Evolutionary conservation across 495 filamentous ascomycete genomes (phyloP).

Genomic region (Aspergillus campestris): DNA sequence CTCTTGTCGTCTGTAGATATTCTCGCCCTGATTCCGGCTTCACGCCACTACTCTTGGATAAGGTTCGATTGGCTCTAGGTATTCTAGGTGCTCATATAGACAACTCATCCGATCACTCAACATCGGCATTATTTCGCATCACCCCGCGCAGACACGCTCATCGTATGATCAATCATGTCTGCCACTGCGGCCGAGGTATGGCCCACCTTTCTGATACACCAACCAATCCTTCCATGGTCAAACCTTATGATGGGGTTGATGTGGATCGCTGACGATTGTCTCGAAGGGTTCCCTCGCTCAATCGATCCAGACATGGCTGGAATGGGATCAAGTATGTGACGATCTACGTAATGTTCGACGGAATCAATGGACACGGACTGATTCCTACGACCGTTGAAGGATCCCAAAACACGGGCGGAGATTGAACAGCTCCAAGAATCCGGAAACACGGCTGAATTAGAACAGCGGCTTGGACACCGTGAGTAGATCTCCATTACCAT

Average conservation of each 20-base stretch:
- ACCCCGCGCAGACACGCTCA: too few relatives aligned
- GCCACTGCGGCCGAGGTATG: slow-evolving; percentile 9
- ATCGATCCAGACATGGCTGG: slow-evolving; percentile 49
- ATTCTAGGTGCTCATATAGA: too few relatives aligned
- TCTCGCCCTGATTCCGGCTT: too few relatives aligned
- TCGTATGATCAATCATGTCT: slow-evolving; percentile 15
- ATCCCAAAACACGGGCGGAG: slow-evolving; percentile 48
- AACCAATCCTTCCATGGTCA: neutral
- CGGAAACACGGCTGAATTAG: slow-evolving; percentile 43
- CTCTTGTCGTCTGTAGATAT: too few relatives aligned
- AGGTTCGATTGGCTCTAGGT: too few relatives aligned
- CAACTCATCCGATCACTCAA: neutral
- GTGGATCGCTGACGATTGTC: slow-evolving; percentile 4
- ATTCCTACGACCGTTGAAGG: slow-evolving; percentile 18
- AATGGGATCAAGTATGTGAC: slow-evolving; percentile 47
- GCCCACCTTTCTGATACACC: too few relatives aligned
- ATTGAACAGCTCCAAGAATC: slow-evolving; percentile 47
- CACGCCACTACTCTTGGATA: too few relatives aligned
- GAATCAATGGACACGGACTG: neutral
- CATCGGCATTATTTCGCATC: neutral
- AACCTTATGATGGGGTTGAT: neutral
- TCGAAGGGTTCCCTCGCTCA: slow-evolving; percentile 25
- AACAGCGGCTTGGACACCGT: slow-evolving; percentile 48
- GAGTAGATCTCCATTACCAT: slow-evolving; percentile 9
- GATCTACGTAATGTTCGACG: neutral